Conservation (phyloP, 192 early-diverging fungal species). For the Spizellomyces sp. region DNA sequence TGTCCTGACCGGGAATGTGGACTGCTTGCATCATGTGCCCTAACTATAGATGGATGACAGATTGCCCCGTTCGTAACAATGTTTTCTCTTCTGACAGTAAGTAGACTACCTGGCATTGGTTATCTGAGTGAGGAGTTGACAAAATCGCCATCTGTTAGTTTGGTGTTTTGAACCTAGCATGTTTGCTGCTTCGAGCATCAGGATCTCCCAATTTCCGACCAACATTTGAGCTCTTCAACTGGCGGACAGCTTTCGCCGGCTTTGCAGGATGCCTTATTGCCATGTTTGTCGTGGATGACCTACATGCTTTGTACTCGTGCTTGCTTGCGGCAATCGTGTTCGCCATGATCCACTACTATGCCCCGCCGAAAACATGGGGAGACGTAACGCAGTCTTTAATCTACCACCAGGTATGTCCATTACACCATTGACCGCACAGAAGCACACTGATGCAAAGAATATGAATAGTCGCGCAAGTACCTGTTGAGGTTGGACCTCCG, state of each 20-base stretch:
- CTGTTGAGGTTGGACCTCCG: slow-evolving; percentile 20
- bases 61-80: slow-evolving; percentile 29
- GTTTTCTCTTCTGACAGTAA: slow-evolving; percentile 28
- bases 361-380: slow-evolving; percentile 25
- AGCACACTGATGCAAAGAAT: not conserved
- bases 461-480: slow-evolving; percentile 16
- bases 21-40: no score
- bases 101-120: not conserved
- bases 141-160: slow-evolving; percentile 4
- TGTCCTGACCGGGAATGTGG: no score
- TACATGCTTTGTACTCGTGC: slow-evolving; percentile 27
- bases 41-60: not conserved
- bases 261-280: slow-evolving; percentile 21
- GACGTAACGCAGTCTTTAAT: slow-evolving; percentile 23
- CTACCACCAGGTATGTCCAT: slow-evolving; percentile 7
- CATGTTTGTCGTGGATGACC: slow-evolving; percentile 28
- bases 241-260: slow-evolving; percentile 20
- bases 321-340: slow-evolving; percentile 11
- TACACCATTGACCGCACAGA: not conserved
- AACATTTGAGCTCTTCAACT: slow-evolving; percentile 23
- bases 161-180: slow-evolving; percentile 25
- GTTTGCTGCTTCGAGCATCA: slow-evolving; percentile 19
- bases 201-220: slow-evolving; percentile 29
- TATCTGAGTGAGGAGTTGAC: not conserved
- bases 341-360: slow-evolving; percentile 20